These are phyloP conservation scores for Astragalus glycyphyllos DNA, from an alignment of 306 rosid genomes.

Conservation along the genomic window DNA sequence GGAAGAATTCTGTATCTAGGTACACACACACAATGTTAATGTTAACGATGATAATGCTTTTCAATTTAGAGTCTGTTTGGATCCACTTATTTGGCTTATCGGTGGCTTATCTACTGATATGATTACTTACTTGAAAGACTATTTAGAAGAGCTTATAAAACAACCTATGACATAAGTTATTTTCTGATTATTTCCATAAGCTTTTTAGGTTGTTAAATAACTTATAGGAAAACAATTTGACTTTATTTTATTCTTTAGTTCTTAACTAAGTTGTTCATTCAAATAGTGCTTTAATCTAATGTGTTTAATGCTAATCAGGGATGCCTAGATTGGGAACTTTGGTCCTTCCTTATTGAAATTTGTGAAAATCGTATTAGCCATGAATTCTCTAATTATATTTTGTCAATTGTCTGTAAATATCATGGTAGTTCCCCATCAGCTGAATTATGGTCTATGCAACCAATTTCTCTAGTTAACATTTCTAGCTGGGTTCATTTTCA, in stretches of 20 bases:
- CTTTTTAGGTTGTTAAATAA: too few relatives aligned
- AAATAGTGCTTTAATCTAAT: neutral
- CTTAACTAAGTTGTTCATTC: too few relatives aligned
- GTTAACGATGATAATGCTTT: too few relatives aligned
- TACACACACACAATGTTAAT: conserved; percentile 15
- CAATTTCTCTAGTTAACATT: neutral
- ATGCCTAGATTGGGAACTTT: neutral
- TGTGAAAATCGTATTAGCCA: neutral
- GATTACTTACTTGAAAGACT: too few relatives aligned
- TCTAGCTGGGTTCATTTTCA: conserved; percentile 1
- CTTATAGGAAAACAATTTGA: too few relatives aligned
- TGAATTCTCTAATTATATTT: neutral
- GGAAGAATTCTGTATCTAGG: conserved; percentile 79
- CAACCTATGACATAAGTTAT: too few relatives aligned
- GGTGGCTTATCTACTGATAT: too few relatives aligned
- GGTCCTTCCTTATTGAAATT: neutral
- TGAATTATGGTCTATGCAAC: neutral
- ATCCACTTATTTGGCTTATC: too few relatives aligned
- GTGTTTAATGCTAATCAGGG: neutral
- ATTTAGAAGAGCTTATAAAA: too few relatives aligned
- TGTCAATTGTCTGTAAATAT: neutral
- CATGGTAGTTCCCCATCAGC: neutral
- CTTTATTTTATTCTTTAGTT: too few relatives aligned
- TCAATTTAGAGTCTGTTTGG: too few relatives aligned
- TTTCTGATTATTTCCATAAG: too few relatives aligned